Evolutionary conservation across 495 filamentous ascomycete species (phyloP).

Genomic region (Mytilinidion resinicola): DNA sequence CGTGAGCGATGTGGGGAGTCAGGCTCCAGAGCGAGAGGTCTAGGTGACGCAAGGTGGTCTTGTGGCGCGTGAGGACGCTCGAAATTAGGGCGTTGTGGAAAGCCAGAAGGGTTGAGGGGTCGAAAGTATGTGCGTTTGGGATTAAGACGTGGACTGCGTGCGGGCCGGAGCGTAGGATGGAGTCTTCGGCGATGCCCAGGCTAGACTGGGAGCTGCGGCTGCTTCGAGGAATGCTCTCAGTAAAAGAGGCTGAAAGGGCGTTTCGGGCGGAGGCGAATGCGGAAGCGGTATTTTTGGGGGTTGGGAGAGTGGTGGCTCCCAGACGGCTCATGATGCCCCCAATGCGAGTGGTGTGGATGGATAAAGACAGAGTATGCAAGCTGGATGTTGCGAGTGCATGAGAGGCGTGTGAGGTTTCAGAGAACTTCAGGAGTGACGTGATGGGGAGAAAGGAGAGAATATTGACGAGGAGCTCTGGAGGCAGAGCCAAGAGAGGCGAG

Average conservation of each 20-base stretch:
- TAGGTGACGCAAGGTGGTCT: slow-evolving; percentile 14
- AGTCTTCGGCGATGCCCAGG: neutral
- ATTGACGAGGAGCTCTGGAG: slow-evolving; percentile 25
- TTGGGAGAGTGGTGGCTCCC: slow-evolving; percentile 8
- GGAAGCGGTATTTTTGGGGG: slow-evolving; percentile 3
- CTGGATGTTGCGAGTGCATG: slow-evolving; percentile 19
- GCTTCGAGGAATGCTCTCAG: neutral
- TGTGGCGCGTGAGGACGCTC: slow-evolving; percentile 30
- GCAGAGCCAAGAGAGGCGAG: slow-evolving; percentile 14
- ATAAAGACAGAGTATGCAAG: slow-evolving; percentile 26
- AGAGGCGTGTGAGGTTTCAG: slow-evolving; percentile 15
- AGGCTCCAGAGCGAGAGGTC: slow-evolving; percentile 26
- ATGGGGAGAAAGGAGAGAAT: slow-evolving; percentile 27
- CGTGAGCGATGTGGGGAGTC: slow-evolving; percentile 15
- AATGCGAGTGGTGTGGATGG: slow-evolving; percentile 22
- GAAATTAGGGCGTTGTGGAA: slow-evolving; percentile 25
- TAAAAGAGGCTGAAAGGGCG: neutral
- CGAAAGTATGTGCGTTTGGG: slow-evolving; percentile 13
- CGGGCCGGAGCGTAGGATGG: neutral
- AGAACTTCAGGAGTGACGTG: slow-evolving; percentile 22
- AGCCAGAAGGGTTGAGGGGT: slow-evolving; percentile 6
- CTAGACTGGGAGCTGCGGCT: neutral
- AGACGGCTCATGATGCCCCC: slow-evolving; percentile 17
- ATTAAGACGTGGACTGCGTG: slow-evolving; percentile 21
- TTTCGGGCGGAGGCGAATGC: slow-evolving; percentile 2